These are phyloP conservation scores for Pleurotus salmoneostramineus DNA, from an alignment of 768 basidiomycete species.

Conservation along the genomic window DNA sequence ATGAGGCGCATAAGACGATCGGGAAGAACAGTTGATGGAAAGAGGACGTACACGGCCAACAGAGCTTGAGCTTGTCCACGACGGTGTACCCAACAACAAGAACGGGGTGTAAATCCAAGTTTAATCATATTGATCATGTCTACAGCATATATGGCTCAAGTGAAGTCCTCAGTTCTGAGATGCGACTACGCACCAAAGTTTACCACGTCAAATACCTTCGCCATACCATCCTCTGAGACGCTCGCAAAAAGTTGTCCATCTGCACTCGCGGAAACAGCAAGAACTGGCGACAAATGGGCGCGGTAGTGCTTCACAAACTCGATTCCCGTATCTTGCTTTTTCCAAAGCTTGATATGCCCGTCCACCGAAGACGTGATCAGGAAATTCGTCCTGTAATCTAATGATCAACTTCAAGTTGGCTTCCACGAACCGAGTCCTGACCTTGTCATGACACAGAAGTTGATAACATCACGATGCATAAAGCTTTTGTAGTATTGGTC, in stretches of 20 bases:
- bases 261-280: conserved; percentile 79
- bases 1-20: conserved; percentile 4
- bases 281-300: conserved; percentile 79
- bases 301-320: conserved; percentile 99
- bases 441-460: conserved; percentile 88
- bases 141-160: conserved; percentile 22
- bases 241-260: conserved; percentile 93
- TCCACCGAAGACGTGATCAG: conserved; percentile 92
- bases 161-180: conserved; percentile 1
- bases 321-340: conserved; percentile 93
- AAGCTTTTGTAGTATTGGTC: conserved; percentile 97
- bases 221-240: conserved; percentile 86
- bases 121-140: conserved; percentile 99
- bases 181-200: conserved; percentile 79
- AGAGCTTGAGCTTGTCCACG: conserved; percentile 85
- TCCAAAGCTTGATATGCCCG: conserved; percentile 98
- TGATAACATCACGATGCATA: conserved; percentile 94
- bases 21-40: neutral
- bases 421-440: conserved; percentile 29
- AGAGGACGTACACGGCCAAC: conserved; percentile 73
- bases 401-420: neutral
- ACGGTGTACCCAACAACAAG: conserved; percentile 94
- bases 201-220: conserved; percentile 95
- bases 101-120: conserved; percentile 77
- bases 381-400: conserved; percentile 73